phyloP scores from a whole-genome alignment of 1,284 basidiomycete genomes.

The Anthracocystis panici-leucophaei region DNA sequence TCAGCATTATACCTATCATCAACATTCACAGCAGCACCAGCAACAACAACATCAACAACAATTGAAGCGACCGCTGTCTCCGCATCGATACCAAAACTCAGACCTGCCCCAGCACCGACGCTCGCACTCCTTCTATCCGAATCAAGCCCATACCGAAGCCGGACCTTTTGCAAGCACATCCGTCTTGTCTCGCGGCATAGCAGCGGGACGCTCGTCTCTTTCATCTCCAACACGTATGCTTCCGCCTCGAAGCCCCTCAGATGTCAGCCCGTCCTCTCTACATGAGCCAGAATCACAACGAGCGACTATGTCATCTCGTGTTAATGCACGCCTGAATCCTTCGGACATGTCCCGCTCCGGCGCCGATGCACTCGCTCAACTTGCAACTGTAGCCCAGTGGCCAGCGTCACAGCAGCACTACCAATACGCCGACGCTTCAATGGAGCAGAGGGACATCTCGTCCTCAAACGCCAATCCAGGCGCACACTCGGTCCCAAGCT shows the following conservation, averaged over 20 bases:
- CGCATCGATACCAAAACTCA: conserved; percentile 8
- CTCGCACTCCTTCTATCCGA: conserved; percentile 9
- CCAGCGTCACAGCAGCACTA: conserved; percentile 28
- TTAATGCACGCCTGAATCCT: background rate
- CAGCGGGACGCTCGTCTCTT: conserved; percentile 1
- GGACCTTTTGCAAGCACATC: conserved; percentile 3
- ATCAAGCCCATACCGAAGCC: background rate
- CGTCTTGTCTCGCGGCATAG: background rate
- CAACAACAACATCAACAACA: conserved; percentile 10
- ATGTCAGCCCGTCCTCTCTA: conserved; percentile 19
- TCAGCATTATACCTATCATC: conserved; percentile 5
- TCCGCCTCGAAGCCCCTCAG: conserved; percentile 13
- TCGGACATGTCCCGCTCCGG: conserved; percentile 2
- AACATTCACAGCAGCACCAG: conserved; percentile 12
- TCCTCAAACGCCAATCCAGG: background rate
- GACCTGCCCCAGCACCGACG: conserved; percentile 13
- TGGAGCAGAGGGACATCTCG: conserved; percentile 1
- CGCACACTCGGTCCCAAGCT: conserved; percentile 8
- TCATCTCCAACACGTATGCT: conserved; percentile 17
- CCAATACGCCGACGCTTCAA: background rate
- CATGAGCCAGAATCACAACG: conserved; percentile 9
- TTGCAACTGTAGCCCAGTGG: conserved; percentile 43
- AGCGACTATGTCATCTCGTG: background rate
- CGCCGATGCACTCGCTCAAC: conserved; percentile 28
- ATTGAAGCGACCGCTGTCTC: conserved; percentile 1